Evolutionary conservation across 768 basidiomycete genomes (phyloP), one percentile per base, ranked within the genome.

Genomic region (Lentinula lateritia): DNA sequence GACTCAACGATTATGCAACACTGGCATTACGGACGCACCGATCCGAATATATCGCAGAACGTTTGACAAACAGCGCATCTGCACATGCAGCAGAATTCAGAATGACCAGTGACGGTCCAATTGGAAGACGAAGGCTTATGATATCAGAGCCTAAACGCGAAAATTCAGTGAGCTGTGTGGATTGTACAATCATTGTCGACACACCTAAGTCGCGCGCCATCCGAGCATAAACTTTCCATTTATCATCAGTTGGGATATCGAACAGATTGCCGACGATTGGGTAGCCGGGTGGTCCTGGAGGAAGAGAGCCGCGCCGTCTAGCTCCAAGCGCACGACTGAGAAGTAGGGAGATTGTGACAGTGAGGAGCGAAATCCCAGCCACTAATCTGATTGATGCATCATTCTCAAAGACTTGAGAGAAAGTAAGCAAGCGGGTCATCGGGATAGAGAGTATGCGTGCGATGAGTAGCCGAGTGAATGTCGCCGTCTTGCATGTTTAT

Each of bases 31-130:
- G 8, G 45, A 45, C 45, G n/a, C 41, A 56, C 38, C 67, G 55
- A 52, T 67, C 62, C 10, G 66, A 63, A 62, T 66, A 67, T 42
- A 62, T 67, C 16, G 61, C 52, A 41, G 64, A 65, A 15, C 66
- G 66, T 43, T 62, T 62, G 35, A 61, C 63, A 36, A 65, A 50
- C 2, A 67, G 62, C 3, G 58, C 62, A 20, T 65, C 60, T 41
- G 67, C 66, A 9, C 61, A 43, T 23, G 46, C 28, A 16, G 54
- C 43, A 13, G 66, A 63, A 46, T 65, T 68, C 38, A 68, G 53
- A n/a, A 67, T 58, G 10, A 67, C 57, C 42, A 63, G 35, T 7
- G 56, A 59, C 7, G 62, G 63, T 45, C 50, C 53, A n/a, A 64
- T 56, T 36, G 66, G 48, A n/a, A 64, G 28, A 13, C 60, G 53